These are phyloP conservation scores for Linnemannia exigua DNA, from an alignment of 192 early-diverging fungal species.

Conservation along the genomic window DNA sequence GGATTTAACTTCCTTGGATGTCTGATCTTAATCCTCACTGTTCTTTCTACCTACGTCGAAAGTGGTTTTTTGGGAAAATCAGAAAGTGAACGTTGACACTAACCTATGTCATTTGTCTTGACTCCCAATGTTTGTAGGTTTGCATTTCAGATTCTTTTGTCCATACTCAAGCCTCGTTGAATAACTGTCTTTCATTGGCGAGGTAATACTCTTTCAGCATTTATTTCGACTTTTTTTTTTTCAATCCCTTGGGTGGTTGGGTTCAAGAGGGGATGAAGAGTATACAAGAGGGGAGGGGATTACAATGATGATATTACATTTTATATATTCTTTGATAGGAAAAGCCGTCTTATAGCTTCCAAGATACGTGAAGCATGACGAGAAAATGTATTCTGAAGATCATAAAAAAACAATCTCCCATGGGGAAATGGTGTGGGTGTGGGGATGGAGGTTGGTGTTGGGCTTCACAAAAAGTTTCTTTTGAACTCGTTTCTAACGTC, in stretches of 20 bases:
- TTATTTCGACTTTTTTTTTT: background rate
- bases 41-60: background rate
- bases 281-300: background rate
- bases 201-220: background rate
- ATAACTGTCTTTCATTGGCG: background rate
- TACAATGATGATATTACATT: conserved; percentile 57
- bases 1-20: conserved; percentile 59
- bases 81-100: background rate
- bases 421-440: background rate
- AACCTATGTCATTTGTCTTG: background rate
- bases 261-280: background rate
- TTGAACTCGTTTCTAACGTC: background rate
- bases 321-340: conserved; percentile 55
- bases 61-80: background rate
- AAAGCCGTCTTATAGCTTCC: conserved; percentile 59
- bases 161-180: background rate
- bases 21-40: conserved; percentile 35
- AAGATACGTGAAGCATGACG: conserved; percentile 58
- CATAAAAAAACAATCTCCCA: background rate
- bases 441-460: background rate
- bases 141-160: background rate
- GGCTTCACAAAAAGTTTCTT: background rate
- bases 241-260: background rate
- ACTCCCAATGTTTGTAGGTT: background rate
- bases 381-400: conserved; percentile 49